Evolutionary conservation across 176 grass and related monocot species (phyloP).

Genomic region (Oryza nivara): DNA sequence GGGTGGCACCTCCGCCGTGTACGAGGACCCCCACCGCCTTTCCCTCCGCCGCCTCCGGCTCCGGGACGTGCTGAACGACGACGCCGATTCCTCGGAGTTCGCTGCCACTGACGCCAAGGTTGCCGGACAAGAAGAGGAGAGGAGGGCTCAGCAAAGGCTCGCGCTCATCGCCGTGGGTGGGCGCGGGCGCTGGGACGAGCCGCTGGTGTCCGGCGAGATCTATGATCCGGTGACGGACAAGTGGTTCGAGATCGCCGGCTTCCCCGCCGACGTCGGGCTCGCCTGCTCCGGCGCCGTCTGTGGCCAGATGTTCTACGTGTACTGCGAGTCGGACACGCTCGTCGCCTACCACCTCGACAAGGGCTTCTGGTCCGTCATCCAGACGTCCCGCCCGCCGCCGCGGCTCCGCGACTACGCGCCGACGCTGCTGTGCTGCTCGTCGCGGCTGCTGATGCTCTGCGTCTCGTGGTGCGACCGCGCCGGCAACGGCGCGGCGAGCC

Average conservation of each 20-base stretch:
- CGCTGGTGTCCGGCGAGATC: slow-evolving; percentile 76
- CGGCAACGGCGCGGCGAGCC: slow-evolving; percentile 39
- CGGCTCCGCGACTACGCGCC: slow-evolving; percentile 80
- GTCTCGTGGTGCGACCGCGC: slow-evolving; percentile 84
- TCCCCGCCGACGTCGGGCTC: slow-evolving; percentile 73
- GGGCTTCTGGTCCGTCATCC: slow-evolving; percentile 66
- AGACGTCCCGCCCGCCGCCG: slow-evolving; percentile 56
- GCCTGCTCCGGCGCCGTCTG: slow-evolving; percentile 71
- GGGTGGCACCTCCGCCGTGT: slow-evolving; percentile 66
- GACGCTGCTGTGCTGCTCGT: slow-evolving; percentile 61
- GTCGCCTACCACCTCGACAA: slow-evolving; percentile 76
- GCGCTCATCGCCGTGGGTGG: slow-evolving; percentile 78
- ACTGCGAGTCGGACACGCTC: slow-evolving; percentile 78
- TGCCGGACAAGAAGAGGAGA: neutral
- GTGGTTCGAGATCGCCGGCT: slow-evolving; percentile 73
- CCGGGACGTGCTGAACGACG: slow-evolving; percentile 63
- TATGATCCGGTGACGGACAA: slow-evolving; percentile 68
- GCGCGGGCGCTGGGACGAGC: slow-evolving; percentile 76
- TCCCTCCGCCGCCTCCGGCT: slow-evolving; percentile 67
- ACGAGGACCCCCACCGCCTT: slow-evolving; percentile 73
- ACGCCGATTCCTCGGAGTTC: slow-evolving; percentile 14
- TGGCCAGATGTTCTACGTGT: slow-evolving; percentile 73
- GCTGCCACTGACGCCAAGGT: neutral
- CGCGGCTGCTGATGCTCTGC: slow-evolving; percentile 77
- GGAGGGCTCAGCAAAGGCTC: slow-evolving; percentile 35